Evolutionary conservation across 768 basidiomycete genomes (phyloP), one percentile per base, ranked within the genome.

Genomic region (Tremella yokohamensis): DNA sequence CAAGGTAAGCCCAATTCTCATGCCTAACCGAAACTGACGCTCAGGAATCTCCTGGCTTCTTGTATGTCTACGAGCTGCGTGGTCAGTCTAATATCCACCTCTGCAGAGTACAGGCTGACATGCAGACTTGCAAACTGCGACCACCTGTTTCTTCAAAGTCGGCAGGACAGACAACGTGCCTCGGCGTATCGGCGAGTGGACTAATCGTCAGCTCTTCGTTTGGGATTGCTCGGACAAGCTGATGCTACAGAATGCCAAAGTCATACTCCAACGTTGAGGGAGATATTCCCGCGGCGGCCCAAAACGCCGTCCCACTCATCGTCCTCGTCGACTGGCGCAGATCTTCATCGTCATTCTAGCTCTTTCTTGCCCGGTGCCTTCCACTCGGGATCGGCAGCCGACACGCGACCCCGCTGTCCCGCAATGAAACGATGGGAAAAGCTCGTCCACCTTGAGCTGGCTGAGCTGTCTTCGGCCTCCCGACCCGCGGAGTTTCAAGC

Each of bases 161-260:
- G 75, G 75, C 0, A 42, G 75, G 19, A 76, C 75, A 6, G 75
- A 76, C 38, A 76, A 76, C 49, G 73, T 74, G 0, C 69, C 75
- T 22, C 62, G 75, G 4, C 58, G 75, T 1, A 63, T 76, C 1
- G 68, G 73, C 18, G 60, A 76, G 47, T 76, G 75, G 75, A 67
- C 66, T 0, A 67, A 64, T 47, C 69, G 75, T 74, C 38, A 61
- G 75, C 61, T 6, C 4, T 16, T 18, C 42, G 15, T 6, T 6
- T 6, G 15, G 7, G 42, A 45, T 6, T 16, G 11, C 11, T 34
- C 29, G 29, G 11, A 34, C 6, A 34, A 34, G 29, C 29, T 34
- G 50, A 42, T 50, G 6, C 1, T 29, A 1, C 54, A 74, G 72
- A 64, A 58, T 76, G 74, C 49, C 55, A 60, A 37, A 69, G 70